Conservation (phyloP, 768 basidiomycete species). For the Phlebiopsis flavidoalba region DNA sequence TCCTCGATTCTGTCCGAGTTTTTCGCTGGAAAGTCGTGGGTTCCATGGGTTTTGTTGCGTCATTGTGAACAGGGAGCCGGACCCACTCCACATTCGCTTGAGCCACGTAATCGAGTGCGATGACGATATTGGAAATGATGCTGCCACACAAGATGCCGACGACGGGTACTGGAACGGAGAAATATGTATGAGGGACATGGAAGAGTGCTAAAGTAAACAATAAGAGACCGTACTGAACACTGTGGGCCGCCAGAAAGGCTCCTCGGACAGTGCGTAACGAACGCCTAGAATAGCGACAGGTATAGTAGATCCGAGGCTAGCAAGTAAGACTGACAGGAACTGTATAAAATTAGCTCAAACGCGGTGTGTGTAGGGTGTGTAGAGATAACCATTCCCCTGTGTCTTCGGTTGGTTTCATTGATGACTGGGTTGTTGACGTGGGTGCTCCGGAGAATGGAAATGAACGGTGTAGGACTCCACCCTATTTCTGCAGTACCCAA, state of each 20-base stretch:
- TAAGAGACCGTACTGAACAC: conserved; percentile 57
- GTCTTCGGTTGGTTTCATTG: not conserved
- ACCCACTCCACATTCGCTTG: conserved; percentile 70
- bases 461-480: conserved; percentile 30
- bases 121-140: conserved; percentile 71
- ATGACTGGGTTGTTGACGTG: not conserved
- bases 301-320: conserved; percentile 11
- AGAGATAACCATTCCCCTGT: not conserved
- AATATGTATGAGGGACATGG: not conserved
- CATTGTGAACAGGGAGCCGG: conserved; percentile 61
- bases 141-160: conserved; percentile 85
- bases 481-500: conserved; percentile 76
- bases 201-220: not conserved
- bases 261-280: conserved; percentile 67
- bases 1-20: conserved; percentile 84
- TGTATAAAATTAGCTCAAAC: conserved; percentile 8
- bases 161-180: conserved; percentile 54
- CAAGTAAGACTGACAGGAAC: conserved; percentile 3
- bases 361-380: not conserved
- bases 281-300: conserved; percentile 65
- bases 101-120: conserved; percentile 67
- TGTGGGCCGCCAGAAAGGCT: conserved; percentile 80
- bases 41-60: conserved; percentile 39
- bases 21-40: conserved; percentile 36
- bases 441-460: not conserved